A percentile compares a stretch with the other conserved stretches of the same genome.
phyloP scores from a whole-genome alignment of 2,329 filamentous ascomycete genomes.

The Hyphodiscus sp. region DNA sequence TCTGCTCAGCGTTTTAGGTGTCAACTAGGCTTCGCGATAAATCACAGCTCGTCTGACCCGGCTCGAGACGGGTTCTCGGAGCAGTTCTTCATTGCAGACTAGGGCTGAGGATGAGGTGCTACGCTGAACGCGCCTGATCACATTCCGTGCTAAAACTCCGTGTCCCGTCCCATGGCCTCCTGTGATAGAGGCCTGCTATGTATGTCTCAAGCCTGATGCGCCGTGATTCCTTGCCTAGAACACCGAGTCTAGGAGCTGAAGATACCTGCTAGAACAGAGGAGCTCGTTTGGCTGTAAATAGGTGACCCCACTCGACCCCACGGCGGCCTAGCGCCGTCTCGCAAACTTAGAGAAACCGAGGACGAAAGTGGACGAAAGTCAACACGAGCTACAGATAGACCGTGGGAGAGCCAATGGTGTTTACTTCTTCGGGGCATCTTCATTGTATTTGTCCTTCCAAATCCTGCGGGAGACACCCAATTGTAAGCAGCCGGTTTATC shows the following conservation, averaged over 20 bases:
- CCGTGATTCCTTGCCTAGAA: neutral
- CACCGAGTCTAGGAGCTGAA: neutral
- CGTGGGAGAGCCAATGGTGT: neutral
- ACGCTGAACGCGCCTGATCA: constrained; percentile 10
- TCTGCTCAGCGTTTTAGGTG: too few species aligned
- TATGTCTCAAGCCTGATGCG: neutral
- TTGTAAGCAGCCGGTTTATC: constrained; percentile 14
- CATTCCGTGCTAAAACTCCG: neutral
- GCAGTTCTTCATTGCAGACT: too few species aligned
- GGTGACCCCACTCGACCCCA: neutral
- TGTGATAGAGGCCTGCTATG: too few species aligned
- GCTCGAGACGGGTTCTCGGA: too few species aligned
- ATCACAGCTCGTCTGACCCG: too few species aligned
- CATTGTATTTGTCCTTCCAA: constrained; percentile 92
- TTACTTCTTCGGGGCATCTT: constrained; percentile 21
- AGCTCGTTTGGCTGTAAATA: too few species aligned
- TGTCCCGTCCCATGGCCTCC: neutral
- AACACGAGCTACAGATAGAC: neutral
- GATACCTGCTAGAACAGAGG: neutral
- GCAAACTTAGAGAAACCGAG: neutral
- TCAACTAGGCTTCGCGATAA: too few species aligned
- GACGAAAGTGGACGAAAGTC: neutral
- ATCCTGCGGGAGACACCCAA: constrained; percentile 47
- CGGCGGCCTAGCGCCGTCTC: neutral
- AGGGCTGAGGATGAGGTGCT: too few species aligned